Base-by-base conservation (phyloP, 495 filamentous ascomycete species). In the Cladorrhinum samala region DNA sequence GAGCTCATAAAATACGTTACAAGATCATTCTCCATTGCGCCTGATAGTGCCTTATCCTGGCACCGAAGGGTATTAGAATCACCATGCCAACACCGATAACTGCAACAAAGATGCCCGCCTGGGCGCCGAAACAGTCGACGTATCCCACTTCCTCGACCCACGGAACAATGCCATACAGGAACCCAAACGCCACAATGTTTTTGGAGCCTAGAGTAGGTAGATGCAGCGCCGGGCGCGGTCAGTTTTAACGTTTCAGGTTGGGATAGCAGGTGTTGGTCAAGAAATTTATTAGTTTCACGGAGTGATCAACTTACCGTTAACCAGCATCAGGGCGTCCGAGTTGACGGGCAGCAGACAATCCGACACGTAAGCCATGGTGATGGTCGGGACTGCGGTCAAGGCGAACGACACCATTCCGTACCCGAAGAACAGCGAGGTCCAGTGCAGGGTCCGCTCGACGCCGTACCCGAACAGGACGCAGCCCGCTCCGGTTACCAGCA, bases 61-160 rank as follows among this genome's bases (percentile, higher is more conserved):
- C 61, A 2, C 66, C 66, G 19, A 67, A 59, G 3, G 61, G 66
- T 14, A 68, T 65, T 52, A 68, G 33, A 14, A 63, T 1, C n/a
- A 42, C 47, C 59, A 67, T 65, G 3, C 66, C 64, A 8, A 61
- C 23, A 9, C 38, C 58, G 18, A 69, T 62, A 11, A 69, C 48
- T 11, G 55, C 60, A n/a, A 63, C 60, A 50, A 58, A 69, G 6
- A 80, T 77, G 21, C 74, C 73, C 0, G 77, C 76, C 68, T 79
- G 78, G n/a, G 71, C 59, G 1, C 78, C 77, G 49, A 75, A 81
- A 18, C 76, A 76, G 51, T 71, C 63, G 3, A 67, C 48, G 43
- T 81, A 81, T 1, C 79, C 77, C 0, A 67, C 65, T 44, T 66
- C 50, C 27, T 71, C 65, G 16, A 78, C 72, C 79, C 78, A 81